Evolutionary conservation across 2,329 filamentous ascomycete genomes (phyloP).

Genomic region (Pestalotiopsis sp.): DNA sequence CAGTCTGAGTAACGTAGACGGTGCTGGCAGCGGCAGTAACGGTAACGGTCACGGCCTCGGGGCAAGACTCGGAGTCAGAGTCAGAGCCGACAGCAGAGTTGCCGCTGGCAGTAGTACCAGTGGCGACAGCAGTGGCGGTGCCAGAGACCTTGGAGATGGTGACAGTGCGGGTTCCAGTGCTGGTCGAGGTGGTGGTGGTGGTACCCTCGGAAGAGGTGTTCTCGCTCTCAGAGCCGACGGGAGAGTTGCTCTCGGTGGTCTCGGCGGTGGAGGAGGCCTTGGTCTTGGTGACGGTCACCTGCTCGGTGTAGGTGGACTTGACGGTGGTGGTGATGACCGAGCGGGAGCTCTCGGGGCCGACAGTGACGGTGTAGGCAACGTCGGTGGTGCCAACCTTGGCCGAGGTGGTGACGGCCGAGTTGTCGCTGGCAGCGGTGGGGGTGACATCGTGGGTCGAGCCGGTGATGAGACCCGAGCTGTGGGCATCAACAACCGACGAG

Average conservation of each 20-base stretch:
- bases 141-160: conserved; percentile 24
- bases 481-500: conserved; percentile 32
- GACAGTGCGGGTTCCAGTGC: conserved; percentile 34
- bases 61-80: conserved; percentile 20
- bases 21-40: conserved; percentile 23
- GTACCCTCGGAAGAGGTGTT: conserved; percentile 24
- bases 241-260: conserved; percentile 14
- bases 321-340: conserved; percentile 32
- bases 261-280: not conserved
- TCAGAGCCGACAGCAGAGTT: conserved; percentile 17
- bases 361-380: conserved; percentile 28
- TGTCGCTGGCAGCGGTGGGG: conserved; percentile 19
- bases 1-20: conserved; percentile 9
- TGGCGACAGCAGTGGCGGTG: conserved; percentile 13
- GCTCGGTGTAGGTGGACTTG: conserved; percentile 30
- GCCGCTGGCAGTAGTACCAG: conserved; percentile 2
- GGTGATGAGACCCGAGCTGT: conserved; percentile 34
- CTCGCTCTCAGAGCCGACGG: conserved; percentile 14
- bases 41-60: conserved; percentile 34
- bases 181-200: conserved; percentile 33
- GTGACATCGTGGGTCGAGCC: conserved; percentile 30
- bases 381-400: conserved; percentile 19
- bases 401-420: conserved; percentile 7
- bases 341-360: conserved; percentile 30
- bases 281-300: conserved; percentile 27